These are phyloP conservation scores for Podila verticillata DNA, from an alignment of 192 early-diverging fungal species.

Conservation along the genomic window DNA sequence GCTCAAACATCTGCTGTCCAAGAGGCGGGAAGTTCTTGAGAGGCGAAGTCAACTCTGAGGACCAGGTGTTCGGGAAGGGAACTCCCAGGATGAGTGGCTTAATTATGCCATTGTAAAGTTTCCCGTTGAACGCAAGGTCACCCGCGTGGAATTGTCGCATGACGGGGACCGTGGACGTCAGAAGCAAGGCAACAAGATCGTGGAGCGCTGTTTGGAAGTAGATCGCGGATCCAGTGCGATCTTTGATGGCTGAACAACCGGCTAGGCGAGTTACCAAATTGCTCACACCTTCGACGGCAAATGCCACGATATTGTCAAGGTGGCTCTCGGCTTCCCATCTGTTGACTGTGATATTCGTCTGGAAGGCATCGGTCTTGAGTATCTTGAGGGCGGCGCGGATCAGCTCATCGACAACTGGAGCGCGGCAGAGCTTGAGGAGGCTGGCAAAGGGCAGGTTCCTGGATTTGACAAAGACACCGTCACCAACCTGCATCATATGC, in stretches of 20 bases:
- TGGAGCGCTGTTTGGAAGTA: constrained; percentile 12
- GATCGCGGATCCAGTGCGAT: background rate
- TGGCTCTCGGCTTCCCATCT: background rate
- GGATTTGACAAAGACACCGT: constrained; percentile 26
- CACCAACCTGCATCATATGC: constrained; percentile 6
- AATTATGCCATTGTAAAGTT: constrained; percentile 15
- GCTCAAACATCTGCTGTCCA: constrained; percentile 18
- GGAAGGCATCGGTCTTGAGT: constrained; percentile 3
- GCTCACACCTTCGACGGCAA: constrained; percentile 17
- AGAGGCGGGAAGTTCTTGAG: constrained; percentile 38
- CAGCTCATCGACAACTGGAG: constrained; percentile 13
- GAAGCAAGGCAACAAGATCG: constrained; percentile 2
- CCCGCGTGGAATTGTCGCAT: constrained; percentile 2
- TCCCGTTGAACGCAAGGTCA: background rate
- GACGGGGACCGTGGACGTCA: background rate
- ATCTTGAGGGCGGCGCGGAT: constrained; percentile 14
- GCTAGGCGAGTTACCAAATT: constrained; percentile 18
- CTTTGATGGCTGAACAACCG: constrained; percentile 14
- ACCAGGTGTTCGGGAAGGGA: background rate
- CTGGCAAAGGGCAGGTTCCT: background rate
- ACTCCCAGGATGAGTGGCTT: constrained; percentile 1
- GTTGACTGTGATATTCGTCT: background rate
- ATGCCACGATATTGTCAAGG: constrained; percentile 9
- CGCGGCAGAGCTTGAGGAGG: constrained; percentile 19
- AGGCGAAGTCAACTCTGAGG: background rate